Evolutionary conservation across 768 basidiomycete species (phyloP).

Genomic region (Sporobolomyces pararoseus): DNA sequence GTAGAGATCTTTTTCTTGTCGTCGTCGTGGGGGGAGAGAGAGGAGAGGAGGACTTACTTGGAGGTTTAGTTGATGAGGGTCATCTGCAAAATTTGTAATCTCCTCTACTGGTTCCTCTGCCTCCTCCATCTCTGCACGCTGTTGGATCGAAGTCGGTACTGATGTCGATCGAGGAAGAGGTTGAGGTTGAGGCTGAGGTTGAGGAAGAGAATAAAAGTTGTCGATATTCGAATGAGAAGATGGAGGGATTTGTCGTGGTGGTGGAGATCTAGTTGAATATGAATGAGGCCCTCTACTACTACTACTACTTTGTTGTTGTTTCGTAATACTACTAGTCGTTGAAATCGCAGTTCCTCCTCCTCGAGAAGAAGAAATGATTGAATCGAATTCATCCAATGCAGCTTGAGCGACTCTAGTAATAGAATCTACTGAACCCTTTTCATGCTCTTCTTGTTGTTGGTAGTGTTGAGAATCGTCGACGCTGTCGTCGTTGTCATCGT

Average conservation of each 20-base stretch:
- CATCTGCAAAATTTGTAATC: too few relatives aligned
- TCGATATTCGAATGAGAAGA: too few relatives aligned
- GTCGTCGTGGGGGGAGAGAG: not conserved
- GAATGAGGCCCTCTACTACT: not conserved
- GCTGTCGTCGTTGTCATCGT: not conserved
- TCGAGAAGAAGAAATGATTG: not conserved
- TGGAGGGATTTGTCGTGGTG: too few relatives aligned
- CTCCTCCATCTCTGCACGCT: too few relatives aligned
- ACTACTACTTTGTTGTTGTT: not conserved
- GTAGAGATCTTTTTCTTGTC: too few relatives aligned
- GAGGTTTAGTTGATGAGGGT: not conserved
- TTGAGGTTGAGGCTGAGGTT: not conserved
- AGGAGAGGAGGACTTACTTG: not conserved
- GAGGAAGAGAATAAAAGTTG: not conserved
- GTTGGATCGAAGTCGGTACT: too few relatives aligned
- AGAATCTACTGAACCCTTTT: slow-evolving; percentile 15
- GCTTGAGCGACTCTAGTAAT: slow-evolving; percentile 23
- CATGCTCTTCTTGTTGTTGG: not conserved
- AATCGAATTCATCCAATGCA: not conserved
- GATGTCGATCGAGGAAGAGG: not conserved
- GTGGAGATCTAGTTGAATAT: not conserved
- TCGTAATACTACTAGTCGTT: too few relatives aligned
- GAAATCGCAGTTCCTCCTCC: too few relatives aligned
- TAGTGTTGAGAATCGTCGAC: not conserved
- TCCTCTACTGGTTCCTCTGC: too few relatives aligned